Evolutionary conservation across 2,329 filamentous ascomycete species (phyloP), one percentile per base, ranked within the genome.

Genomic region (Coleophoma cylindrospora): DNA sequence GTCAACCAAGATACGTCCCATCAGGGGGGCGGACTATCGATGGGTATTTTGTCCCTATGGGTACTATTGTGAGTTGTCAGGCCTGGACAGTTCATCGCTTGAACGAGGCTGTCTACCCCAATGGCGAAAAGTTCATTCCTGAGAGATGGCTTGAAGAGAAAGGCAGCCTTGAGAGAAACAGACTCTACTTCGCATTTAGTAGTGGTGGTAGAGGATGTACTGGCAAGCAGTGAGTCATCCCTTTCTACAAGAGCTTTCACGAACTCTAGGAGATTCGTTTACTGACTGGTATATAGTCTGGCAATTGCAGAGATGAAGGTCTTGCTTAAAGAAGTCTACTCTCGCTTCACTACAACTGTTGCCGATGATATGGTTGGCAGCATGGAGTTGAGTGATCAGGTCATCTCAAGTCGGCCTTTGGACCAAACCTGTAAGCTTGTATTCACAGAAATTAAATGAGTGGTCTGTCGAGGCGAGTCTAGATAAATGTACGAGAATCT

Each of bases 71-170:
- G 46, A 83, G 81, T 61, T 77, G 75, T 54, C 81, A 85, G 64
- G 76, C 81, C 1, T 80, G 76, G 60, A 83, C 80, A 11, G 71
- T 83, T 34, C 79, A 85, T 55, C 74, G 76, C 17, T 70, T 81
- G 50, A 77, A 85, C 55, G 64, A 69, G 11, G 75, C 83, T 50
- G 85, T 90, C 1, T 97, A 95, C 64, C 83, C 86, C 1, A 78
- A 91, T 40, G 87, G 91, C 0, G 87, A 95, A 53, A 69, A 67
- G 6, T 96, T 91, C 63, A 75, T 84, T 46, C 91, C 91, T 0
- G 87, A 92, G 50, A 79, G 92, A 57, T 96, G 91, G 91, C 79
- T 96, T 56, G 81, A 77, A 14, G 75, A 78, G 9, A 77, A 84
- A 43, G 89, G 88, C 2, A 89, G 92, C 59, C 77, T 86, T 52